Evolutionary conservation across 2,329 filamentous ascomycete species (phyloP).

Genomic region (Epichloe amarillans): DNA sequence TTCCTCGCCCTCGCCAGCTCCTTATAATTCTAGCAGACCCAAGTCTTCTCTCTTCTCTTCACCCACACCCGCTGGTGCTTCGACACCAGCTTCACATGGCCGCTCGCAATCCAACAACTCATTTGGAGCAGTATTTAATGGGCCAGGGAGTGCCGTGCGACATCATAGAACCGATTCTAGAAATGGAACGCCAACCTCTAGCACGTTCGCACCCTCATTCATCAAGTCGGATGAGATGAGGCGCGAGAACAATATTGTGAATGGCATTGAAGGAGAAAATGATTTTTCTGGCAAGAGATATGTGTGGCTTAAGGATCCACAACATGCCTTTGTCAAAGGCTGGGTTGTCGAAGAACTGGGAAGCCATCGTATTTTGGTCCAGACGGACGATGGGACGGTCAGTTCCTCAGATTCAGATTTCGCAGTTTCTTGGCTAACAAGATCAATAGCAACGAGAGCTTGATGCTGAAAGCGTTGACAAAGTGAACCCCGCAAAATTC

Average conservation of each 20-base stretch:
- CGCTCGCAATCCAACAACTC: slow-evolving; percentile 57
- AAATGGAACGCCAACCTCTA: slow-evolving; percentile 49
- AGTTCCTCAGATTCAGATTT: slow-evolving; percentile 19
- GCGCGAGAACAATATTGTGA: slow-evolving; percentile 39
- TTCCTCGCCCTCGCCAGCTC: slow-evolving; percentile 44
- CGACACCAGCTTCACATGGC: slow-evolving; percentile 40
- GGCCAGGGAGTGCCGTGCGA: slow-evolving; percentile 22
- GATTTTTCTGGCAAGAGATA: slow-evolving; percentile 98
- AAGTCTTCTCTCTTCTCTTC: slow-evolving; percentile 66
- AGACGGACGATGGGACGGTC: slow-evolving; percentile 86
- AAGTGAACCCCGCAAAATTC: slow-evolving; percentile 98
- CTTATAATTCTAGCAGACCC: slow-evolving; percentile 42
- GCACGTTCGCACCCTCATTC: slow-evolving; percentile 90
- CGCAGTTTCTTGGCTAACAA: slow-evolving; percentile 9
- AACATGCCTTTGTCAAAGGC: slow-evolving; percentile 80
- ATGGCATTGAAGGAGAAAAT: slow-evolving; percentile 87
- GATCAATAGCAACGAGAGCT: slow-evolving; percentile 64
- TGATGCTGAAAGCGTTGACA: slow-evolving; percentile 79
- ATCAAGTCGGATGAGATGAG: slow-evolving; percentile 77
- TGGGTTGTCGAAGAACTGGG: slow-evolving; percentile 77
- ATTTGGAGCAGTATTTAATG: slow-evolving; percentile 27
- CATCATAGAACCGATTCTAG: slow-evolving; percentile 47
- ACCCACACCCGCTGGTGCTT: slow-evolving; percentile 24
- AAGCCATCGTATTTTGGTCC: slow-evolving; percentile 60
- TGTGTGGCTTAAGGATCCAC: slow-evolving; percentile 86